Conservation (phyloP, 2,329 filamentous ascomycete genomes). For the Plenodomus lindquistii region DNA sequence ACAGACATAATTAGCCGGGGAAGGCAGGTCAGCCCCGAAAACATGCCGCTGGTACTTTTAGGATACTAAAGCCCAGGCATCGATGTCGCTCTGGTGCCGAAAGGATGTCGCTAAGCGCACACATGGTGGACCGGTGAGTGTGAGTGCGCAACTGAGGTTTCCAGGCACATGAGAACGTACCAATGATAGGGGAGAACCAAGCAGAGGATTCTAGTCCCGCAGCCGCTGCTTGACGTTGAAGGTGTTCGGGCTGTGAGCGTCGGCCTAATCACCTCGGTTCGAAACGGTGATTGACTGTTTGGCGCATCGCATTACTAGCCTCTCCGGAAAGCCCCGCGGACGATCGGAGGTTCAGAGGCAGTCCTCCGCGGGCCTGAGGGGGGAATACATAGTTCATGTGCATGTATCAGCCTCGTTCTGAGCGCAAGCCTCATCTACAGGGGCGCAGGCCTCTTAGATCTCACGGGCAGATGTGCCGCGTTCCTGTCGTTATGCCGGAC, state of each 20-base stretch:
- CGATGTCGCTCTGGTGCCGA: neutral
- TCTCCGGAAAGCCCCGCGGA: no score
- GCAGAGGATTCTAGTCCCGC: no score
- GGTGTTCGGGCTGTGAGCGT: neutral
- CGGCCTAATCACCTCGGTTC: neutral
- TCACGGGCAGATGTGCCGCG: neutral
- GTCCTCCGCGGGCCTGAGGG: neutral
- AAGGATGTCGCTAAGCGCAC: neutral
- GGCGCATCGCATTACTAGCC: neutral
- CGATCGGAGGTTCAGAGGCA: neutral
- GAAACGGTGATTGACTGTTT: neutral
- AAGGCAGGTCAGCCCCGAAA: neutral
- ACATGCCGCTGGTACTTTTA: neutral
- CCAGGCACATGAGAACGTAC: neutral
- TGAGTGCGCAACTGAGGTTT: no score
- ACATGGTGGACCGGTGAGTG: neutral
- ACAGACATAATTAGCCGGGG: constrained; percentile 1
- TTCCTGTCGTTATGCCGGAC: neutral
- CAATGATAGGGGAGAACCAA: no score
- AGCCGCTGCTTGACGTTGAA: no score
- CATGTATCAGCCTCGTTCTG: neutral
- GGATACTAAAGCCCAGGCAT: neutral
- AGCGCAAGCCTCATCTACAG: neutral
- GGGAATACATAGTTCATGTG: no score
- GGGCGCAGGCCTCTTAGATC: neutral